Evolutionary conservation across 352 stramenopile genomes (phyloP).

Genomic region (Pythium insidiosum): DNA sequence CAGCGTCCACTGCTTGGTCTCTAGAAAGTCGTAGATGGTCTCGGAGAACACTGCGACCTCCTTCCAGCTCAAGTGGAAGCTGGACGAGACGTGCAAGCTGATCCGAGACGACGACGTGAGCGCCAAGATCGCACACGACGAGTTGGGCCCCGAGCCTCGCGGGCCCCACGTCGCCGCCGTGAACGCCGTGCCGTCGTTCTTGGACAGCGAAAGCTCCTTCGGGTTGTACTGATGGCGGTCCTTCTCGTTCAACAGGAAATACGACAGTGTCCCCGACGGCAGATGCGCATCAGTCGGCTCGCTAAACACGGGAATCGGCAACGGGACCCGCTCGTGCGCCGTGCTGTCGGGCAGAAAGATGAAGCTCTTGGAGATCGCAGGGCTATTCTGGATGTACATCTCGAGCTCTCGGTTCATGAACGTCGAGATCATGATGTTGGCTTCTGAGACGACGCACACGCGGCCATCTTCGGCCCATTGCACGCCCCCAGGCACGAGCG

Average conservation of each 20-base stretch:
- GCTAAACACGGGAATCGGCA: conserved; percentile 35
- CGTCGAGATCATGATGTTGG: conserved; percentile 68
- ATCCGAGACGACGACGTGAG: conserved; percentile 51
- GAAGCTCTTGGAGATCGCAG: conserved; percentile 74
- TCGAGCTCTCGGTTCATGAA: conserved; percentile 75
- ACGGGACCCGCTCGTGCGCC: conserved; percentile 33
- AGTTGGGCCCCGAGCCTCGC: conserved; percentile 60
- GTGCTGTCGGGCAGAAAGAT: conserved; percentile 52
- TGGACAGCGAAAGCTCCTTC: conserved; percentile 76
- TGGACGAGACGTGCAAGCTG: conserved; percentile 67
- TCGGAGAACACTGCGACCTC: conserved; percentile 66
- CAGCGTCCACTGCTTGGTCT: conserved; percentile 26
- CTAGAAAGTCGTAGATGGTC: conserved; percentile 52
- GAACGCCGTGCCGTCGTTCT: conserved; percentile 56
- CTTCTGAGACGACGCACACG: conserved; percentile 62
- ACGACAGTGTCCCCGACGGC: conserved; percentile 28
- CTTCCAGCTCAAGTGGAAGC: conserved; percentile 75
- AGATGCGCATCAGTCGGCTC: conserved; percentile 18
- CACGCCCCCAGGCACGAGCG: conserved; percentile 55
- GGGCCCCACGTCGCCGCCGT: conserved; percentile 59
- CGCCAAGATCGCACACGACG: conserved; percentile 55
- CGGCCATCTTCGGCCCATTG: conserved; percentile 67
- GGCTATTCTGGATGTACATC: conserved; percentile 72
- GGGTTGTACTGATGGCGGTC: conserved; percentile 74
- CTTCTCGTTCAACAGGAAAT: conserved; percentile 56